Evolutionary conservation across 2,329 filamentous ascomycete genomes (phyloP).

Genomic region (Sporothrix brasiliensis): DNA sequence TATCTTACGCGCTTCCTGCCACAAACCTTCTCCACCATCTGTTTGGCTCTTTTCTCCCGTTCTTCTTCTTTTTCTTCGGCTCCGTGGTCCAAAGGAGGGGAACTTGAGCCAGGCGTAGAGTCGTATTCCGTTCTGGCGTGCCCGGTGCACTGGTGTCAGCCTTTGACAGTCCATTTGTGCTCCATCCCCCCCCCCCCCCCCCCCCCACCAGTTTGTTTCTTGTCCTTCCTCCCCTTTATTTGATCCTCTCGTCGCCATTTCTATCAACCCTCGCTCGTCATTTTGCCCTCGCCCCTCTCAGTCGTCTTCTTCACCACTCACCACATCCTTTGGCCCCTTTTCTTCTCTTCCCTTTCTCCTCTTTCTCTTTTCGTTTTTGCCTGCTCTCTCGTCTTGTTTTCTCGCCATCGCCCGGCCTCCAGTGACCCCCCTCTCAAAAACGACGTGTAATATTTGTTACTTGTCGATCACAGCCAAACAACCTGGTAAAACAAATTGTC

Average conservation of each 20-base stretch:
- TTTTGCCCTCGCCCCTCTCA: not conserved
- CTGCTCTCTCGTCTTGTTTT: not conserved
- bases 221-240: too few relatives aligned
- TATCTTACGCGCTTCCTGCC: not conserved
- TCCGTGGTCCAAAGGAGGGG: slow-evolving; percentile 16
- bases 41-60: not conserved
- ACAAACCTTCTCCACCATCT: not conserved
- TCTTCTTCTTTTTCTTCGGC: not conserved
- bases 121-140: slow-evolving; percentile 1
- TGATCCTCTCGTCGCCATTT: not conserved
- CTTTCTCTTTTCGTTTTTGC: not conserved
- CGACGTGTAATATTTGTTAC: slow-evolving; percentile 13
- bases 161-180: not conserved
- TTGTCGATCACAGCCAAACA: not conserved
- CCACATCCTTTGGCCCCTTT: not conserved
- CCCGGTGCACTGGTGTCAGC: slow-evolving; percentile 3
- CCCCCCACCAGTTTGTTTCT: not conserved
- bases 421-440: not conserved
- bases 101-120: not conserved
- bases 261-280: slow-evolving; percentile 12
- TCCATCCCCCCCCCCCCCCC: not conserved
- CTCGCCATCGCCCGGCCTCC: not conserved
- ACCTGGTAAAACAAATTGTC: not conserved
- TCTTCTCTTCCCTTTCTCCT: not conserved
- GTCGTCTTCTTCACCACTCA: slow-evolving; percentile 1